Base-by-base conservation (phyloP, 2,329 filamentous ascomycete genomes). In the Xylariaceae sp. region DNA sequence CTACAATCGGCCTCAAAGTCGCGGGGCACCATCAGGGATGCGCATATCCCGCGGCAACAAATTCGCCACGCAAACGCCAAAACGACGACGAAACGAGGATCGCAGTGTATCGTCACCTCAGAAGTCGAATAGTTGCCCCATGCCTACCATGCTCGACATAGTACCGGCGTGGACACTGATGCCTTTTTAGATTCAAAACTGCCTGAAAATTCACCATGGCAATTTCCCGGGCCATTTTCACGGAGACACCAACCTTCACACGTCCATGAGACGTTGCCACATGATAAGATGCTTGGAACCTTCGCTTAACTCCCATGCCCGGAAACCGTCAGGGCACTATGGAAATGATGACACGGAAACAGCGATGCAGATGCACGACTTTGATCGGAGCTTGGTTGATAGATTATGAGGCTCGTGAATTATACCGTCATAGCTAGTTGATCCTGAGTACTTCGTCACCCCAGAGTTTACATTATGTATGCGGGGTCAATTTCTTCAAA, bases 401-500 rank as follows among this genome's bases (percentile, higher is more conserved):
- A 54, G 41, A 55, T 47, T 53, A 54, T 41, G 37, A 50, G 39
- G 32, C 45, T 37, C 30, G 47, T 42, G 53, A 50, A 56, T 42
- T 40, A 44, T 47, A 40, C 37, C 30, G 31, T 55, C 49, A 55
- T 27, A 49, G 35, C 44, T 54, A 31, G 53, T 48, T 49, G 41
- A 52, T 52, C 50, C 40, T 59, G 55, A 42, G 50, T 49, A 30
- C 42, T 50, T 53, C 43, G 35, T 43, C 46, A 34, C 32, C 41
- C 45, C 39, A 27, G 54, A 35, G 37, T n/a, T 47, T 51, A 54
- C 32, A 60, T 46, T 65, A 66, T 66, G 58, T 65, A 66, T 64
- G 65, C 62, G 60, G 63, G 63, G 65, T 63, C 56, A n/a, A 48
- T 56, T 54, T 50, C 51, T 59, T 58, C 59, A 55, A 60, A 55